Percentiles rank a stretch among this genome's conserved stretches.
Evolutionary conservation across 2,329 filamentous ascomycete species (phyloP).

Genomic region (Magnaporthiopsis incrustans): DNA sequence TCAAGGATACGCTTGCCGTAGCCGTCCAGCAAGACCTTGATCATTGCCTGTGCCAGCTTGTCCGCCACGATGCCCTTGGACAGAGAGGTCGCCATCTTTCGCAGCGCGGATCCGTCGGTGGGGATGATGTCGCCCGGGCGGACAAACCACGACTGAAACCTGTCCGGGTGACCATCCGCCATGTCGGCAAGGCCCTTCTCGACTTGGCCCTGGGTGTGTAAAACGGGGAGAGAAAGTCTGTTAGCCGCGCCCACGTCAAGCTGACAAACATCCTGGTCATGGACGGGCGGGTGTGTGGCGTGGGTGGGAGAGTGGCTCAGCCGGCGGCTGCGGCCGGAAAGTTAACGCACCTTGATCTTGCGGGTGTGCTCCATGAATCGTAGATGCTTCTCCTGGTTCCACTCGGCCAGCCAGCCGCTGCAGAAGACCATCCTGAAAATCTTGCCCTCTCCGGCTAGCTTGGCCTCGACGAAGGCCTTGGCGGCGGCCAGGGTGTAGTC

Average conservation of each 20-base stretch:
- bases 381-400: conserved; percentile 25
- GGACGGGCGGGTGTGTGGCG: too few relatives aligned
- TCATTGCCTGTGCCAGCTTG: conserved; percentile 27
- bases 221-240: background rate
- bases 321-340: background rate
- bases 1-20: conserved; percentile 26
- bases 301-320: background rate
- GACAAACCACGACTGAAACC: conserved; percentile 27
- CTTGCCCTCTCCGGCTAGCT: conserved; percentile 18
- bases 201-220: conserved; percentile 22
- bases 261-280: too few relatives aligned
- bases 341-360: conserved; percentile 23
- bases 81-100: conserved; percentile 21
- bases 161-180: conserved; percentile 22
- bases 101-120: conserved; percentile 17
- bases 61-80: conserved; percentile 24
- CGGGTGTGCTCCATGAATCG: conserved; percentile 28
- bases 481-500: conserved; percentile 55
- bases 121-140: conserved; percentile 26
- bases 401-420: conserved; percentile 28
- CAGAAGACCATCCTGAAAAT: conserved; percentile 34
- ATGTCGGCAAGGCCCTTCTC: conserved; percentile 31
- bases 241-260: background rate
- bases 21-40: conserved; percentile 28
- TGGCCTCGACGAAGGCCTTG: conserved; percentile 36